Evolutionary conservation across 108 stramenopile species (phyloP), one percentile per base, ranked within the genome.

Genomic region (Cyclostephanos invisitatus): DNA sequence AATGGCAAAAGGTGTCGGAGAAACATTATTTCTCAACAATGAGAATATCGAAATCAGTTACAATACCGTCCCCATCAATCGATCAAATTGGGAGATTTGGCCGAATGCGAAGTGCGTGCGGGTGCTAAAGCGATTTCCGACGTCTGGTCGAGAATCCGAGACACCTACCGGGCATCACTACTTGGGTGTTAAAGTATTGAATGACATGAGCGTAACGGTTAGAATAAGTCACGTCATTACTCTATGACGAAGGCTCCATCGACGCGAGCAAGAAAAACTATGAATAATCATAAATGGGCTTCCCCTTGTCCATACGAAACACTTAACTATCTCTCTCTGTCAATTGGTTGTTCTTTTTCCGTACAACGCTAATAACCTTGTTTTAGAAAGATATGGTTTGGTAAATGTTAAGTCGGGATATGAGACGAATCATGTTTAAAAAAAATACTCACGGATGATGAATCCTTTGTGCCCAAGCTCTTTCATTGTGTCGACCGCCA

Each of bases 401-500:
- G 7, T 25, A 54, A 24, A 15, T 25, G 27, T 15, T 29, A 57
- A 25, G 4, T n/a, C 4, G 29, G 28, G 14, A 27, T 29, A 14
- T 11, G 29, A 29, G 14, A 57, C 28, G 5, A 54, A 27, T 27
- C 53, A 24, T 54, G 25, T 54, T 54, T 12, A 24, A 54, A 54
- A 12, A 6, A 57, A 32, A 57, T n/a, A 57, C 56, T 57, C 17
- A 57, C 56, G 56, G 56, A 29, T 57, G 56, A 57, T 57, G 79
- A 61, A 90, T 87, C 20, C 89, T 74, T 50, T 80, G 66, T 29
- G 89, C 70, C 89, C 89, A 90, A 9, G 77, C 87, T 36, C 89
- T 65, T 64, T 90, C 89, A 80, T 90, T 90, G 48, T 90, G 89
- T 17, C 89, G 68, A 15, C 78, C 87, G 35, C 89, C 89, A n/a